Evolutionary conservation across 441 rosid genomes (phyloP).

Genomic region (Rhodomyrtus psidioides): DNA sequence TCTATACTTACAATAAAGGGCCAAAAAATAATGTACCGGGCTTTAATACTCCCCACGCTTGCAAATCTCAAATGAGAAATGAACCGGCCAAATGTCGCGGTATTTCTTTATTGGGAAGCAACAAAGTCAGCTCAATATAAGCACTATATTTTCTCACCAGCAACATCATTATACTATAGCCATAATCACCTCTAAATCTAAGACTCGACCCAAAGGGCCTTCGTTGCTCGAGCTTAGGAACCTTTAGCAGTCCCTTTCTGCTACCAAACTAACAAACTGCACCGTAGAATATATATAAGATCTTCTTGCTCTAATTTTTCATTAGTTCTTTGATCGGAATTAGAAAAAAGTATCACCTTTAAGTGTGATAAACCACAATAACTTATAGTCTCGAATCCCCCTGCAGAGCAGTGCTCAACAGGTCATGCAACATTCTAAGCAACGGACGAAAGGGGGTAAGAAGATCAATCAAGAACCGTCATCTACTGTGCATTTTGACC

Average conservation of each 20-base stretch:
- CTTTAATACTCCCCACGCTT: neutral
- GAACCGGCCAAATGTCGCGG: neutral
- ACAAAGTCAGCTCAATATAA: neutral
- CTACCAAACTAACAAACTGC: neutral
- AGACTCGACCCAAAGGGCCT: neutral
- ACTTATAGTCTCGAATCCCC: fast-evolving
- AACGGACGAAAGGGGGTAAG: neutral
- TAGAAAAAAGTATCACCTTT: neutral
- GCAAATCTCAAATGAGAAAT: neutral
- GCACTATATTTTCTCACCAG: neutral
- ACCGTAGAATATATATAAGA: neutral
- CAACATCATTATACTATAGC: neutral
- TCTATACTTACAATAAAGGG: neutral
- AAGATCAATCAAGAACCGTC: neutral
- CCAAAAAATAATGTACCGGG: neutral
- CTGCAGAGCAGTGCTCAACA: neutral
- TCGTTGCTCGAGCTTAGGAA: neutral
- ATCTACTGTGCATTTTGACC: neutral
- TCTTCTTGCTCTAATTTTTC: neutral
- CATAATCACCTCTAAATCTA: neutral
- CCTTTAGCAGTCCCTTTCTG: neutral
- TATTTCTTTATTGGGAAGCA: neutral
- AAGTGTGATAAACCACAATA: neutral
- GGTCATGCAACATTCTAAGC: neutral
- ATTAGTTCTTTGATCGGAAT: neutral